Conservation (phyloP, 164 flowering plant genomes). For the Liquidambar formosana region DNA sequence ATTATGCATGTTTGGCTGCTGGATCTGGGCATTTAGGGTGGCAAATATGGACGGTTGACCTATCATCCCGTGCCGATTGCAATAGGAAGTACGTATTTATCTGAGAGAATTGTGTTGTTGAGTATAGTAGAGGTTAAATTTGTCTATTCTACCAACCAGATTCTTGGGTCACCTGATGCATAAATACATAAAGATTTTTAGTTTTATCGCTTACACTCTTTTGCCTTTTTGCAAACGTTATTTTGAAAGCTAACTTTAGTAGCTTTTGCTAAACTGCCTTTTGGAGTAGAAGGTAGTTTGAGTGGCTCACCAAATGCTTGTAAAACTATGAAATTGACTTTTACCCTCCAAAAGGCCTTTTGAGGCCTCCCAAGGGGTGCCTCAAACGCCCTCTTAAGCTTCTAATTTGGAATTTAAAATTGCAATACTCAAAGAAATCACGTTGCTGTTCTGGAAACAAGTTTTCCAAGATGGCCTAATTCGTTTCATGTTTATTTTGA, state of each 20-base stretch:
- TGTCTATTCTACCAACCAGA: not conserved
- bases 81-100: constrained; percentile 62
- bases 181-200: too few species aligned
- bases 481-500: not conserved
- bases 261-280: too few species aligned
- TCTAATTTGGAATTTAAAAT: not conserved
- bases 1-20: constrained; percentile 61
- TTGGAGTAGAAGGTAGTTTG: too few species aligned
- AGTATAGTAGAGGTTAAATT: not conserved
- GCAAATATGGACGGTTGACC: constrained; percentile 85
- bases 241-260: too few species aligned
- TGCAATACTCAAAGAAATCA: not conserved
- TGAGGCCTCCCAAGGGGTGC: too few species aligned
- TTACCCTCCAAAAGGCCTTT: too few species aligned
- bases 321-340: too few species aligned
- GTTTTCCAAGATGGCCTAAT: not conserved
- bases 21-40: constrained; percentile 87
- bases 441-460: not conserved
- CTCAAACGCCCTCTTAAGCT: too few species aligned
- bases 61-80: constrained; percentile 84
- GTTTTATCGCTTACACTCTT: too few species aligned
- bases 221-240: too few species aligned
- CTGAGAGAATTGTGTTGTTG: not conserved
- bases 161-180: not conserved
- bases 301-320: too few species aligned